These are phyloP conservation scores for Acanthamoeba quina DNA, from an alignment of 208 protist species.

Conservation along the genomic window DNA sequence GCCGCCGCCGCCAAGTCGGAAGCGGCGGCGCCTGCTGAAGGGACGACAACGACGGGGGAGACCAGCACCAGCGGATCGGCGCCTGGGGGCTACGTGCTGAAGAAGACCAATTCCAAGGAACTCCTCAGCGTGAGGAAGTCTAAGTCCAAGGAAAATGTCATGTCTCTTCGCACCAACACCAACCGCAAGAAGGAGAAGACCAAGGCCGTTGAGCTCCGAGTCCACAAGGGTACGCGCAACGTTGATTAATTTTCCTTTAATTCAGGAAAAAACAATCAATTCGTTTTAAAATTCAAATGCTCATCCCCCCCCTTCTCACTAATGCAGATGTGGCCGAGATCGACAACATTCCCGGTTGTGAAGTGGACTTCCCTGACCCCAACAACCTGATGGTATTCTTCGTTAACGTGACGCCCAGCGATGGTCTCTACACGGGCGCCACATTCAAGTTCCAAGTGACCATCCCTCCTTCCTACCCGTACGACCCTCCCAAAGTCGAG, in stretches of 20 bases:
- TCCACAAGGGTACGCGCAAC: slow-evolving; percentile 65
- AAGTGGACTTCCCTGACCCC: slow-evolving; percentile 74
- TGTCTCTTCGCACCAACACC: slow-evolving; percentile 12
- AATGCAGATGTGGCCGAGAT: slow-evolving; percentile 71
- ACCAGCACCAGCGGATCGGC: background rate
- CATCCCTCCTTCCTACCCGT: slow-evolving; percentile 54
- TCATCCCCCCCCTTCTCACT: background rate
- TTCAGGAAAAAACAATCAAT: background rate
- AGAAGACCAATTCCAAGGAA: slow-evolving; percentile 69
- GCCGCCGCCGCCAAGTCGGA: background rate
- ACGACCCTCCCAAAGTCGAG: slow-evolving; percentile 68
- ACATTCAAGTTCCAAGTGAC: slow-evolving; percentile 68
- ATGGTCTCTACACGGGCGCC: slow-evolving; percentile 67
- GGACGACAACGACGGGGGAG: background rate
- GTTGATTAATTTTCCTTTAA: no score
- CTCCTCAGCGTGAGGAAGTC: slow-evolving; percentile 42
- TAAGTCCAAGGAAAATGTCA: slow-evolving; percentile 63
- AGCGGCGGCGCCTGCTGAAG: background rate
- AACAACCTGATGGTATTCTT: slow-evolving; percentile 74
- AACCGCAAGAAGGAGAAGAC: slow-evolving; percentile 76
- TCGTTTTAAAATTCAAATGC: background rate
- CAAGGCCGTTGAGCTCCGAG: slow-evolving; percentile 65
- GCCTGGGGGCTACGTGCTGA: slow-evolving; percentile 53
- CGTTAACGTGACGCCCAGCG: slow-evolving; percentile 53
- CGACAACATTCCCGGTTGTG: slow-evolving; percentile 63